Evolutionary conservation across 2,329 filamentous ascomycete species (phyloP).

Genomic region (Pyrenochaeta sp.): DNA sequence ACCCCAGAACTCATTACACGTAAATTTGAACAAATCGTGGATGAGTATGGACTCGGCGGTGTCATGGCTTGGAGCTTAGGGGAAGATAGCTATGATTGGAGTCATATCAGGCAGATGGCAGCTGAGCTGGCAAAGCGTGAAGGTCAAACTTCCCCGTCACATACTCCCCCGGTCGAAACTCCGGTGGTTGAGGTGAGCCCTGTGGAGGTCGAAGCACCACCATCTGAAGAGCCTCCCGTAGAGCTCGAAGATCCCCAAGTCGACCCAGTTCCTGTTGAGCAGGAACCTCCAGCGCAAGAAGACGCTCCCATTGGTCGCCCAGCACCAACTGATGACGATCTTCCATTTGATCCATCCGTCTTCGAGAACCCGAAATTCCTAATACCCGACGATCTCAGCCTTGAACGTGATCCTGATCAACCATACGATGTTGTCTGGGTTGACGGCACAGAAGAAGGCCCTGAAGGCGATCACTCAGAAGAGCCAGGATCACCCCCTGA

Average conservation of each 20-base stretch:
- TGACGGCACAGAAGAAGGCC: conserved; percentile 18
- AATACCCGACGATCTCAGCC: conserved; percentile 3
- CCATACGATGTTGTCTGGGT: conserved; percentile 25
- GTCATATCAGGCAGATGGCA: conserved; percentile 55
- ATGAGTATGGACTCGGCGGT: conserved; percentile 67
- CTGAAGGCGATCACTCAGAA: conserved; percentile 1
- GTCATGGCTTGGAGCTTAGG: conserved; percentile 80
- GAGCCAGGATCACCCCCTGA: conserved; percentile 15
- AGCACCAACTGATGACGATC: neutral
- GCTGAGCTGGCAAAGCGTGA: conserved; percentile 23
- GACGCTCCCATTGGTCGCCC: neutral
- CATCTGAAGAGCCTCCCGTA: neutral
- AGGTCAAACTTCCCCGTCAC: neutral
- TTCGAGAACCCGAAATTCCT: neutral
- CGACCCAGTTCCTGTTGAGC: neutral
- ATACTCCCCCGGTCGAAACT: neutral
- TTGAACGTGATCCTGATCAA: conserved; percentile 2
- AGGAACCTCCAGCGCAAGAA: neutral
- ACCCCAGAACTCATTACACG: conserved; percentile 66
- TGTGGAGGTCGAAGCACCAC: neutral
- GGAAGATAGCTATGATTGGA: conserved; percentile 64
- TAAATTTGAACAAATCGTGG: conserved; percentile 70
- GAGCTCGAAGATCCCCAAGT: neutral
- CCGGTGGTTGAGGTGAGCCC: neutral
- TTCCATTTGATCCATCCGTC: neutral